A percentile compares a stretch with the other conserved stretches of the same genome.
These are phyloP conservation scores for Sherardia arvensis DNA, from an alignment of 257 asterid species.

Conservation along the genomic window DNA sequence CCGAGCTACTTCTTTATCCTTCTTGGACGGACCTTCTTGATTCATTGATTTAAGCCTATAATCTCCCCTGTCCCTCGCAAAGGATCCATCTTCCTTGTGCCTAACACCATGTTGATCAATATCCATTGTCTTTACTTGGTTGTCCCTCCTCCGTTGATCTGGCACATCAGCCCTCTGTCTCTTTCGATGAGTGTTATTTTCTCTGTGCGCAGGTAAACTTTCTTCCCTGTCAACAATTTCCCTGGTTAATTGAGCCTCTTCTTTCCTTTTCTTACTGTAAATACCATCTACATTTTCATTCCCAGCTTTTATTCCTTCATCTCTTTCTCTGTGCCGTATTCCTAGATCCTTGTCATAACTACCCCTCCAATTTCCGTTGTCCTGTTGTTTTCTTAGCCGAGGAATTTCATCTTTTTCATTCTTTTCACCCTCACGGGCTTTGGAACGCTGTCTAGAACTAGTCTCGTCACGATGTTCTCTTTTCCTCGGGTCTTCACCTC, in stretches of 20 bases:
- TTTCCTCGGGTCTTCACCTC: constrained; percentile 53
- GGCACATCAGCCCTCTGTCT: constrained; percentile 74
- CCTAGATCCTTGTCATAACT: constrained; percentile 47
- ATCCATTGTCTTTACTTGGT: constrained; percentile 44
- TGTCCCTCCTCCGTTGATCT: constrained; percentile 72
- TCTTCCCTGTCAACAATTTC: constrained; percentile 57
- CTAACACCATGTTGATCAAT: constrained; percentile 56
- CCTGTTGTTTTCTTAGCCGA: constrained; percentile 50
- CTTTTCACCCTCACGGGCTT: constrained; percentile 57
- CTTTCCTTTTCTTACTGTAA: constrained; percentile 68
- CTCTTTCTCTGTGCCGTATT: constrained; percentile 58
- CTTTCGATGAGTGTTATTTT: constrained; percentile 56
- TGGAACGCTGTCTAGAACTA: constrained; percentile 45
- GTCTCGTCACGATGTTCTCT: constrained; percentile 53
- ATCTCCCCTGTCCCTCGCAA: constrained; percentile 64
- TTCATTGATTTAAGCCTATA: constrained; percentile 50
- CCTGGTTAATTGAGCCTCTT: constrained; percentile 39
- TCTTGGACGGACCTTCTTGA: constrained; percentile 53
- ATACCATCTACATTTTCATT: constrained; percentile 44
- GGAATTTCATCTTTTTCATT: constrained; percentile 50
- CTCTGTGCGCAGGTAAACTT: constrained; percentile 42
- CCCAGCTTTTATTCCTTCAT: constrained; percentile 41
- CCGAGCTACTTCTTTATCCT: constrained; percentile 67
- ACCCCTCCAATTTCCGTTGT: constrained; percentile 51
- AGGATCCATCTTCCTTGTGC: constrained; percentile 56